These are phyloP conservation scores for Chamaenerion angustifolium DNA, from an alignment of 345 rosid genomes.

Conservation along the genomic window DNA sequence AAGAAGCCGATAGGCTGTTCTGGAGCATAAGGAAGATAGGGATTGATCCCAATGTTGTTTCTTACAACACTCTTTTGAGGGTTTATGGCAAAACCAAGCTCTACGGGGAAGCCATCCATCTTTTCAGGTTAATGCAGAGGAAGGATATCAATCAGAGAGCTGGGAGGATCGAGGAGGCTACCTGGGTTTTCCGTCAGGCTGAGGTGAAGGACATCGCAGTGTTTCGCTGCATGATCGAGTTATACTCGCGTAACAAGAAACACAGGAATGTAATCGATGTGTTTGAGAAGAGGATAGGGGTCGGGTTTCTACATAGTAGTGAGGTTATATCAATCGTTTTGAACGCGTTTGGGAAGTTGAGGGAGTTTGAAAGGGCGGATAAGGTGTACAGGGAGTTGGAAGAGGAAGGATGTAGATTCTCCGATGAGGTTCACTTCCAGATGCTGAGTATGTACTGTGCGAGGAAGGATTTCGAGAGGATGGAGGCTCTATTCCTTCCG, in stretches of 20 bases:
- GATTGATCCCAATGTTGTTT: constrained; percentile 73
- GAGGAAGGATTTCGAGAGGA: constrained; percentile 43
- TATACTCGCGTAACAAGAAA: constrained; percentile 64
- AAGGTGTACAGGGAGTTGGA: constrained; percentile 52
- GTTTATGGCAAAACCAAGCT: constrained; percentile 90
- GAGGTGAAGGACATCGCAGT: constrained; percentile 69
- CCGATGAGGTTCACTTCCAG: constrained; percentile 85
- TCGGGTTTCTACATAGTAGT: constrained; percentile 56
- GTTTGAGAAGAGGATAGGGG: constrained; percentile 70
- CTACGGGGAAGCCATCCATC: constrained; percentile 82
- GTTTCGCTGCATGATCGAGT: constrained; percentile 73
- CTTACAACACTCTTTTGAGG: constrained; percentile 77
- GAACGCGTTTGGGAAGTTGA: constrained; percentile 68
- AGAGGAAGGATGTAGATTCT: constrained; percentile 64
- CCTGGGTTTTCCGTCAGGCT: constrained; percentile 84
- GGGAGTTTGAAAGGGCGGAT: constrained; percentile 60
- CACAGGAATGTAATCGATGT: constrained; percentile 58
- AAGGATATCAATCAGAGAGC: constrained; percentile 81
- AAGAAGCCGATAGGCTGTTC: constrained; percentile 83
- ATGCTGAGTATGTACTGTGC: constrained; percentile 76
- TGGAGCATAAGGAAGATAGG: constrained; percentile 90
- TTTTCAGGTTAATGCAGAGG: constrained; percentile 82
- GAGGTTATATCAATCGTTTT: constrained; percentile 57
- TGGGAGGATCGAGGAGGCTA: constrained; percentile 81
- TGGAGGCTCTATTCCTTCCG: constrained; percentile 48